Evolutionary conservation across 108 stramenopile species (phyloP), one percentile per base, ranked within the genome.

Genomic region (Skeletonema grethae): DNA sequence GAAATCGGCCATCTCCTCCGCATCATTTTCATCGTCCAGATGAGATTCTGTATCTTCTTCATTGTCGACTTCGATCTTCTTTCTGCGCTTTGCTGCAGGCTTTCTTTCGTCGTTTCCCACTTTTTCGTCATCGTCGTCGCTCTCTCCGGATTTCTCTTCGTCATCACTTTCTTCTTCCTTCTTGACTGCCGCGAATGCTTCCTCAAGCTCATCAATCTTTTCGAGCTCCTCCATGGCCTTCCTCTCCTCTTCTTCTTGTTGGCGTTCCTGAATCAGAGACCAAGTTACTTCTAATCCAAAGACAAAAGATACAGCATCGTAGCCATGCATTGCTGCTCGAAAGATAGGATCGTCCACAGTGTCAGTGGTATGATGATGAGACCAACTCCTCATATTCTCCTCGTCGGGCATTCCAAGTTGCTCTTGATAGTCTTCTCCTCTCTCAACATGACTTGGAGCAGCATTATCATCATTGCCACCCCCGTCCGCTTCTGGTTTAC

Each of bases 201-300:
- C 50, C 46, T 62, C 72, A 32, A 71, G 59, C 64, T 73, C 81
- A 10, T 82, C 69, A 41, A 78, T 65, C 34, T 61, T 65, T 43
- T 93, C 79, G 3, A 90, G 74, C 61, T 89, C 90, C 31, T 82
- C 60, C 86, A 88, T 67, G 4, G 89, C 89, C 57, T 78, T 66
- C 25, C 69, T 73, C 45, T 95, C 93, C 68, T 94, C 94, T 58
- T 97, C 97, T 57, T 95, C 90, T 66, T 95, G 90, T 61, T 93
- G 84, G 10, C 92, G 86, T 70, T 93, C 84, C 67, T 96, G 92
- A 39, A 98, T 89, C 58, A 96, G 72, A 61, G 86, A 84, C 96
- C 96, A 97, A 18, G 95, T 96, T 15, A 98, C 95, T 77, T 96
- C 96, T 65, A 97, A 80, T 10, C 96, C 96, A 82, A 98, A 98